Evolutionary conservation across 352 stramenopile species (phyloP), one percentile per base, ranked within the genome.

Genomic region (Pythium graminicola): DNA sequence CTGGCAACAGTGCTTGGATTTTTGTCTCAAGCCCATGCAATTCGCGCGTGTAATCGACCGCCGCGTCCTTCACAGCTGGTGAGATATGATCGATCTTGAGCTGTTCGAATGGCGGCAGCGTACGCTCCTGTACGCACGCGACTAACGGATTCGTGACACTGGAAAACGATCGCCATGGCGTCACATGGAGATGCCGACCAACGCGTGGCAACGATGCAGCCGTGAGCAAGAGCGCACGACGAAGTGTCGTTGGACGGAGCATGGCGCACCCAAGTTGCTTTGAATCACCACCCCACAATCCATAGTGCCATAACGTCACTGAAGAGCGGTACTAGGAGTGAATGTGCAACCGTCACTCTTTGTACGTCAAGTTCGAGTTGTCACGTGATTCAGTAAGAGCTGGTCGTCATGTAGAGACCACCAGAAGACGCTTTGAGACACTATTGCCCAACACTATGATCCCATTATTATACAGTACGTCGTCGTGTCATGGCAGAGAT

Each of bases 41-140:
- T 5, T 86, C 68, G 23, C 58, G 64, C 43, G 72, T 73, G 57
- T 74, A 85, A 29, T 71, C 60, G 33, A 62, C 65, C 14, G 78
- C 73, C 7, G 74, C 79, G 11, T 67, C 61, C 19, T 70, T 71
- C 39, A 90, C 60, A 5, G 81, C 75, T 24, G 79, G 77, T 49
- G 70, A 60, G 26, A 93, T 79, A 51, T 93, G 67, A 5, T 41
- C 39, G 48, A 89, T 71, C 42, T 77, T 62, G 24, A 93, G 60
- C 22, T 62, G 73, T 60, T 83, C 65, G 39, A 93, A 93, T 20
- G 77, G 77, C 36, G 81, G 79, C 57, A 93, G 49, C 51, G 69
- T 57, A 48, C 78, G 76, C 50, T 78, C 65, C 20, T 70, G 72
- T 13, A 89, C 62, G 53, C 74, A 86, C 2, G 60, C 56, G 7